Base-by-base conservation (phyloP, 106 monocot genomes). In the Dendrobium catenatum region DNA sequence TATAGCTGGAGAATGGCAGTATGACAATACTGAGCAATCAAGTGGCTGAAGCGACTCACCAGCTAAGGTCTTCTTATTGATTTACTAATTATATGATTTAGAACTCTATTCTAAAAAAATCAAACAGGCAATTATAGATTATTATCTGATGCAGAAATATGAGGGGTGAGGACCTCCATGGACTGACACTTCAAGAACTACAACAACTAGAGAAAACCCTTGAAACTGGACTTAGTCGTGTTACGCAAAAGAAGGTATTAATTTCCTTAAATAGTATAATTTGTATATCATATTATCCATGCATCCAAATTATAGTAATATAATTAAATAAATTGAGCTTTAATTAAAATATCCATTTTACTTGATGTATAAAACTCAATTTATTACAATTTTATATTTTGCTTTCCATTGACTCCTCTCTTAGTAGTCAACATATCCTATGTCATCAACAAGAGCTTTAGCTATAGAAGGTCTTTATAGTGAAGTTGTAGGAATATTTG, bases 151-250 rank as follows among this genome's bases (percentile, higher is more conserved):
- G 58, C 80, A 95, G 95, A 44, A 86, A 88, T 76, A 85, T 95
- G 91, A 86, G 80, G 75, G 93, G 93, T 79, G 89, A 93, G 68
- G 86, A 95, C 20, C 88, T 93, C 33, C 85, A 91, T 68, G 87
- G 80, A 22, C 85, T 95, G 51, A 79, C 85, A 9, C 54, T 89
- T 5, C 66, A 87, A 47, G 89, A 95, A 85, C 86, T 95, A 31
- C 84, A 82, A 73, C 77, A 81, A 49, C 85, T 95, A 6, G 93
- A 95, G 78, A 91, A 89, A 73, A 87, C 67, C 0, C 90, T 93
- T 70, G 87, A 86, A 86, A 61, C 77, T 27, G 89, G 93, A 22
- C 64, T 93, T 41, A 68, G 79, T 27, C 82, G 74, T 20, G 82
- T 93, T 27, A 73, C 86, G 15, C 78, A 88, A 70, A 88, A 26